These are phyloP conservation scores for Oryza nivara DNA, from an alignment of 176 grass and related monocot genomes.

Conservation along the genomic window DNA sequence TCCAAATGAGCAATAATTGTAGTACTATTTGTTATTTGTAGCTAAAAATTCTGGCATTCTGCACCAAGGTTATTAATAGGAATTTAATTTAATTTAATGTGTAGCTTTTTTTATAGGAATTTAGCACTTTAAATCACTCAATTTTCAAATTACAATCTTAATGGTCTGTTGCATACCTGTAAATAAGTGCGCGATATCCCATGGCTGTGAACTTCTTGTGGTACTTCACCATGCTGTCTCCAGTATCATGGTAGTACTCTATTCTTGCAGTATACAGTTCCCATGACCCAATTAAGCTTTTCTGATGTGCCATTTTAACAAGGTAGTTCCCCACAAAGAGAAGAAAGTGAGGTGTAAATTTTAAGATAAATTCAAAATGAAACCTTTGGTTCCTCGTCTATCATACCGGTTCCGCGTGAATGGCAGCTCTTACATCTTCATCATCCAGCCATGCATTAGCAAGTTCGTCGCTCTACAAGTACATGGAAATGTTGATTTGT, in stretches of 20 bases:
- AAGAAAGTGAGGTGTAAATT: not conserved
- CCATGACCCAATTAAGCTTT: slow-evolving; percentile 59
- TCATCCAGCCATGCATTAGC: slow-evolving; percentile 71
- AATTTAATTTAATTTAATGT: not conserved
- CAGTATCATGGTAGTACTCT: slow-evolving; percentile 49
- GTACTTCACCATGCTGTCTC: slow-evolving; percentile 61
- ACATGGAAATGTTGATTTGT: slow-evolving; percentile 14
- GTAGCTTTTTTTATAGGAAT: not conserved
- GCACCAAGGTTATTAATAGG: not conserved
- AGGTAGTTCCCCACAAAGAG: not conserved
- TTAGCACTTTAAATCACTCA: not conserved
- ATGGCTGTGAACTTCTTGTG: slow-evolving; percentile 63
- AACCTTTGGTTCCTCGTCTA: not conserved
- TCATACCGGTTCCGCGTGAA: slow-evolving; percentile 69
- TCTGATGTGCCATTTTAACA: slow-evolving; percentile 38
- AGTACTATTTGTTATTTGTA: not conserved
- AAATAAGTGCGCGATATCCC: slow-evolving; percentile 66
- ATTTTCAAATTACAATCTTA: not conserved
- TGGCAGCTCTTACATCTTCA: slow-evolving; percentile 69
- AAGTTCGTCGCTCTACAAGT: slow-evolving; percentile 65
- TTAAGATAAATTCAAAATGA: slow-evolving; percentile 19
- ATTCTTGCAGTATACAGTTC: slow-evolving; percentile 64
- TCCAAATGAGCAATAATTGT: not conserved
- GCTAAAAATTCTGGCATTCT: too few species aligned
- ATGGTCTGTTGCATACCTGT: slow-evolving; percentile 44